Percentiles rank a stretch among this genome's conserved stretches.
Conservation (phyloP, 805 yeast genomes). For the Candida hispaniensis region DNA sequence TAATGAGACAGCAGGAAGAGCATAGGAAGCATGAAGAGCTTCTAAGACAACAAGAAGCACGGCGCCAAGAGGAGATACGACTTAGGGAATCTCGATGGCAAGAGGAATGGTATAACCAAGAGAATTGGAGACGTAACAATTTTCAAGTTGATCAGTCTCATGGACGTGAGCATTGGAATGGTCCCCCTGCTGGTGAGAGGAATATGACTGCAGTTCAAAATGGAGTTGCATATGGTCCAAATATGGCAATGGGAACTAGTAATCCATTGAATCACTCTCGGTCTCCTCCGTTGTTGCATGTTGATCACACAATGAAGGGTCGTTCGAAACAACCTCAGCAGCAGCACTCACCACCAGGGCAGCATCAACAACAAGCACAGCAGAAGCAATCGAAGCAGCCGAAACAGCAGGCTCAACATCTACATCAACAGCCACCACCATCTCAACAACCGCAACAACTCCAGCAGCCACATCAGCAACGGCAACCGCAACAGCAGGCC, state of each 20-base stretch:
- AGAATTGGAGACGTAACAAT: background rate
- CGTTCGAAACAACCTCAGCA: too few relatives aligned
- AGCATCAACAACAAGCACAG: constrained; percentile 1
- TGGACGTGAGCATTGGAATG: constrained; percentile 13
- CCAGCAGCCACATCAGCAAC: background rate
- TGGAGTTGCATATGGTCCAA: constrained; percentile 11
- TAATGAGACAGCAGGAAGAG: constrained; percentile 67
- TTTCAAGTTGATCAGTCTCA: constrained; percentile 1
- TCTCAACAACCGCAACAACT: constrained; percentile 2
- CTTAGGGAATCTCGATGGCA: background rate
- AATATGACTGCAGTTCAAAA: constrained; percentile 5
- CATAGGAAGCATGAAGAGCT: constrained; percentile 4
- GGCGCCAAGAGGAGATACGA: background rate
- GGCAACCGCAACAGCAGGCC: background rate
- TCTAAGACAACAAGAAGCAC: background rate
- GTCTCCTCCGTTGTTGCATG: background rate
- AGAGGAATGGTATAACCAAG: constrained; percentile 3
- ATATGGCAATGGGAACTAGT: constrained; percentile 5
- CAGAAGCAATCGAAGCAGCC: constrained; percentile 8
- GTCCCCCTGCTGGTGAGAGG: too few relatives aligned
- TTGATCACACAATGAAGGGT: too few relatives aligned
- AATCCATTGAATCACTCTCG: too few relatives aligned
- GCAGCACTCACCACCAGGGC: constrained; percentile 4
- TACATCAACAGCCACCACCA: constrained; percentile 1
- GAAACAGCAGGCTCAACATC: constrained; percentile 1